Conservation (phyloP, 2,329 filamentous ascomycete species). For the Tolypocladium inflatum region DNA sequence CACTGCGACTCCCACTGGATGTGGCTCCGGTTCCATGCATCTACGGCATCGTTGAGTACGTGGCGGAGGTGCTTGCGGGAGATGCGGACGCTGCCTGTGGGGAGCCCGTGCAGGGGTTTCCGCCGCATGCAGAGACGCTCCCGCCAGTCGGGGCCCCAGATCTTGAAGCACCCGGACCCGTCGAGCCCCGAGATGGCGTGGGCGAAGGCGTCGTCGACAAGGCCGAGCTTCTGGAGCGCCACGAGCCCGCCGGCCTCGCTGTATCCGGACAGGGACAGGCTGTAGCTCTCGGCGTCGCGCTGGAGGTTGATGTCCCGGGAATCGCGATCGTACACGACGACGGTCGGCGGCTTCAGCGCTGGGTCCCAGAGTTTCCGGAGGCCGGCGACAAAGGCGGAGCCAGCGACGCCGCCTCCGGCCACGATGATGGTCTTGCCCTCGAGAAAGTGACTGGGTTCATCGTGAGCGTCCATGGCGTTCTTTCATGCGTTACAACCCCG, state of each 20-base stretch:
- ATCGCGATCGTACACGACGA: conserved; percentile 34
- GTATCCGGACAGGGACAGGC: conserved; percentile 27
- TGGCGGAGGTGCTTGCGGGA: conserved; percentile 23
- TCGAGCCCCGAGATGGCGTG: conserved; percentile 20
- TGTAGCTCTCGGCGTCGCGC: conserved; percentile 24
- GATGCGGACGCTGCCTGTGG: conserved; percentile 26
- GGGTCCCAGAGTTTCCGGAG: conserved; percentile 28
- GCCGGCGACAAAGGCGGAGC: conserved; percentile 30
- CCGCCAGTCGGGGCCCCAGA: conserved; percentile 29
- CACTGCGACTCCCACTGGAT: conserved; percentile 18
- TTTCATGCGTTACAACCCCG: background rate
- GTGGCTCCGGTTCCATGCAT: conserved; percentile 4
- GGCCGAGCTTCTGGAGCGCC: conserved; percentile 26
- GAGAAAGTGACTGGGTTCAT: conserved; percentile 16
- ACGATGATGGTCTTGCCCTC: conserved; percentile 31
- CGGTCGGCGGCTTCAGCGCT: conserved; percentile 16
- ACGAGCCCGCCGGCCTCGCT: conserved; percentile 24
- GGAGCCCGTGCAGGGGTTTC: conserved; percentile 21
- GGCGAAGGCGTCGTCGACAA: conserved; percentile 22
- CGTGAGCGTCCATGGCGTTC: conserved; percentile 6
- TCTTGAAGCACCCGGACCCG: conserved; percentile 23
- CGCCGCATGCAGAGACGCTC: conserved; percentile 20
- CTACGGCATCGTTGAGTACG: conserved; percentile 19
- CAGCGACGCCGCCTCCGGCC: conserved; percentile 32
- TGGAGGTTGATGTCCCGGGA: conserved; percentile 14